Conservation (phyloP, 2,329 filamentous ascomycete genomes). For the Zasmidium cellare region DNA sequence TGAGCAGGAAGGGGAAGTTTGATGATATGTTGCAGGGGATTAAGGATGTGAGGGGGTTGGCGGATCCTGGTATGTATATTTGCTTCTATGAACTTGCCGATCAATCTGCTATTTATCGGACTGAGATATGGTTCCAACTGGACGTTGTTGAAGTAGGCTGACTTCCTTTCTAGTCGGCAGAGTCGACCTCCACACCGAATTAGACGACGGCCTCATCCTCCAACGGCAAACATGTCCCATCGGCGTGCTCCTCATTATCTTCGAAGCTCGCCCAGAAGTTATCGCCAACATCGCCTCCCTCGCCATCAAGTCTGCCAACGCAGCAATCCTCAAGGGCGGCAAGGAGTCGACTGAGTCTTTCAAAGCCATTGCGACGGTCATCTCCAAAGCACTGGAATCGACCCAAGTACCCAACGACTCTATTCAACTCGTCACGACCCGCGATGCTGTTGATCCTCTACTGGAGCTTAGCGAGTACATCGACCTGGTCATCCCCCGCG, state of each 20-base stretch:
- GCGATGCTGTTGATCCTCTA: conserved; percentile 87
- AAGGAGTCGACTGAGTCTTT: conserved; percentile 98
- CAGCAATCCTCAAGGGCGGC: conserved; percentile 93
- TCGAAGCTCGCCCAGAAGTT: conserved; percentile 95
- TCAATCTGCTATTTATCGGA: no score
- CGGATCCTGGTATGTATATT: conserved; percentile 78
- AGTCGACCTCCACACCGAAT: conserved; percentile 75
- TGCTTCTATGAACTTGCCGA: no score
- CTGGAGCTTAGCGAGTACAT: conserved; percentile 83
- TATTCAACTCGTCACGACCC: conserved; percentile 89
- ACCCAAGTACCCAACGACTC: conserved; percentile 81
- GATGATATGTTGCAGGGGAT: conserved; percentile 98
- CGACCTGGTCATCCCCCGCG: conserved; percentile 91
- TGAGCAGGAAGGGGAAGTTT: conserved; percentile 85
- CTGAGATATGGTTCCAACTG: no score
- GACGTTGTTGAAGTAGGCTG: no score
- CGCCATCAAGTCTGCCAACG: conserved; percentile 95
- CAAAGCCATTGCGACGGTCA: conserved; percentile 80
- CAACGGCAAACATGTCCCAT: conserved; percentile 93
- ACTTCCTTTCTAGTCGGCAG: conserved; percentile 66
- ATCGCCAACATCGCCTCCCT: conserved; percentile 97
- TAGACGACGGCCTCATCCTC: conserved; percentile 83
- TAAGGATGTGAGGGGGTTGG: conserved; percentile 77
- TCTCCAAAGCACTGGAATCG: conserved; percentile 71
- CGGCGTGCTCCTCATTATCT: conserved; percentile 96